Evolutionary conservation across 495 filamentous ascomycete genomes (phyloP), one percentile per base, ranked within the genome.

Genomic region (Penicillium dipodomyicola): DNA sequence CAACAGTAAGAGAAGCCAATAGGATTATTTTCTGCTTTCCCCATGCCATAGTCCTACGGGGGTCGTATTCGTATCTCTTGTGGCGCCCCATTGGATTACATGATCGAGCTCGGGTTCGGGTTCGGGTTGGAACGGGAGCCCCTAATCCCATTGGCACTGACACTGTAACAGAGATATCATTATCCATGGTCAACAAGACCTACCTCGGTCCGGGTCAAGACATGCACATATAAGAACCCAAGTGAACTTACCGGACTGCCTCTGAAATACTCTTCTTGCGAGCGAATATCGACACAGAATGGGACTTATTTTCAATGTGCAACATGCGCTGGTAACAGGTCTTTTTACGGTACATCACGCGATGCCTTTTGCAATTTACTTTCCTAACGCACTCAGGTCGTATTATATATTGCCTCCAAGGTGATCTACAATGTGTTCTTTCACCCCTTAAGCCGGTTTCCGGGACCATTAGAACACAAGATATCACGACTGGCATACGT

Each of bases 371-470:
- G 5, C 10, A 14, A 22, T 4, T 41, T 40, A n/a, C 35, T 3
- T 20, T n/a, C 30, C 49, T 51, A 35, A 51, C 14, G 4, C 15
- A 3, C 25, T 2, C 12, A 51, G 49, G 49, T 20, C 3, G 41
- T 52, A n/a, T 19, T 45, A 12, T 59, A 58, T 33, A 17, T 50
- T 19, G 27, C 37, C 30, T 29, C 32, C 9, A 49, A 40, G 14
- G 50, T 40, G 4, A 46, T 80, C 29, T 81, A 81, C 54, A 74
- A 76, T 53, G 57, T 81, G 42, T 72, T 63, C 58, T 63, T 80
- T 19, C 77, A 80, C 59, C 79, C 79, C 2, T 72, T 82, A 17
- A 47, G 53, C 11, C 48, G 46, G 27, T 77, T 69, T 58, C 78
- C 80, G 2, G 80, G 79, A 6, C 80, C 80, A 11, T 12, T 52